Evolutionary conservation across 352 stramenopile genomes (phyloP).

Genomic region (Phytophthora sojae): DNA sequence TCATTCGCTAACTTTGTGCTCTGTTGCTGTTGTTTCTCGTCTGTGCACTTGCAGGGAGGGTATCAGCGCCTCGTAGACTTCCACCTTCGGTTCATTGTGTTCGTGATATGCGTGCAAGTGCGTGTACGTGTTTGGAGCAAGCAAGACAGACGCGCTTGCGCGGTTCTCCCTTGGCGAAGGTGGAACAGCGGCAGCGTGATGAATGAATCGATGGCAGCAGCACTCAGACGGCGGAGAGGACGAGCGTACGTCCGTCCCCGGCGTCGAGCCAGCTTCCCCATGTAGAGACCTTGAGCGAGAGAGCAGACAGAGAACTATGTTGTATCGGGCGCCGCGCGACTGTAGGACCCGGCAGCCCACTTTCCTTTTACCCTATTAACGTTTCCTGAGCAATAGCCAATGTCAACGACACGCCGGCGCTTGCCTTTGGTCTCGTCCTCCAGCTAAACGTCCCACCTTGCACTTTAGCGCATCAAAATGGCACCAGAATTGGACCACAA

Average conservation of each 20-base stretch:
- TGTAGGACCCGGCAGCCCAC: slow-evolving; percentile 24
- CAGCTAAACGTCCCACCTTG: too few relatives aligned
- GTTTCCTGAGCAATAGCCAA: slow-evolving; percentile 35
- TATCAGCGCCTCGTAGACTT: slow-evolving; percentile 75
- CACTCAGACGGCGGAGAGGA: background rate
- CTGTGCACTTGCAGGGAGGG: slow-evolving; percentile 57
- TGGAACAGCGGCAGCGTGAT: slow-evolving; percentile 18
- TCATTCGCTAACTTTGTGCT: slow-evolving; percentile 20
- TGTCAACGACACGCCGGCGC: too few relatives aligned
- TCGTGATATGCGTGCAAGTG: slow-evolving; percentile 47
- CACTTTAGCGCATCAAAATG: too few relatives aligned
- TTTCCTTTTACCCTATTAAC: slow-evolving; percentile 39
- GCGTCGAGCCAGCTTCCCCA: slow-evolving; percentile 17
- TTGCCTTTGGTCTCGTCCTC: too few relatives aligned
- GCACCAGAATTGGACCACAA: too few relatives aligned
- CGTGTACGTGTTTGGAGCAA: slow-evolving; percentile 33
- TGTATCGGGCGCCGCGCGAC: slow-evolving; percentile 30
- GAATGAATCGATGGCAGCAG: slow-evolving; percentile 30
- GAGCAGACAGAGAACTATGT: slow-evolving; percentile 39
- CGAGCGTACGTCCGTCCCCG: background rate
- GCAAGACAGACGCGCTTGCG: slow-evolving; percentile 25
- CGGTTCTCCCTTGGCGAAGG: slow-evolving; percentile 15
- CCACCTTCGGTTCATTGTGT: slow-evolving; percentile 29
- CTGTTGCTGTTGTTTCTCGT: slow-evolving; percentile 24
- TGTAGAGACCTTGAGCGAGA: slow-evolving; percentile 50